Evolutionary conservation across 768 basidiomycete species (phyloP), one percentile per base, ranked within the genome.

Genomic region (Mycena indigotica): DNA sequence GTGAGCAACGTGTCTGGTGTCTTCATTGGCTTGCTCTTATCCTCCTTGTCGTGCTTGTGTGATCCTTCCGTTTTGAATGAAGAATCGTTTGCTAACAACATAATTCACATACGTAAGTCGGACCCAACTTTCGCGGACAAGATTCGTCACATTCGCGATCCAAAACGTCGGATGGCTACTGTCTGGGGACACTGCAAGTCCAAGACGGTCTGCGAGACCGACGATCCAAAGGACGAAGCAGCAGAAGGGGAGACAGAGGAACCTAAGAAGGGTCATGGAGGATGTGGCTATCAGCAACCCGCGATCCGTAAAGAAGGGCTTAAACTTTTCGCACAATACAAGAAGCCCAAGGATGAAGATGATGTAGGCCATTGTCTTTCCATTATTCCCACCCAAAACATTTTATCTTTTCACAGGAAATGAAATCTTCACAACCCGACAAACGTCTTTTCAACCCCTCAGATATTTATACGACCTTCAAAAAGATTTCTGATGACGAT

Each of bases 321-420:
- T 58, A 98, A 98, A 75, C 79, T 98, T 25, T 95, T 95, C 67
- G 84, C 94, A 23, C 92, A 96, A 61, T 95, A 95, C 79, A 98
- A 97, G 77, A 89, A 91, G 66, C 75, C 86, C n/a, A 94, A 93
- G 72, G 94, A 96, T 62, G 93, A 96, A 54, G 94, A 94, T 57
- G 97, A 98, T 80, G 93, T 83, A 48, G n/a, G 59, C 32, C 53
- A 55, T 26, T n/a, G 15, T 55, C 50, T 28, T 46, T 51, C 50
- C 25, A 52, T 40, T 55, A 59, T 46, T 52, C 55, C 24, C 23
- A 40, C 29, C 49, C 55, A 4, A 57, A 56, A 10, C 35, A 10
- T 38, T 23, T 44, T 23, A 44, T 21, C 25, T 26, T 26, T 48
- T 48, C 13, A 12, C 32, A 35, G 32, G 32, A 35, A 17, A 48